These are phyloP conservation scores for Fusarium newnesense DNA, from an alignment of 2,329 filamentous ascomycete species.

Conservation along the genomic window DNA sequence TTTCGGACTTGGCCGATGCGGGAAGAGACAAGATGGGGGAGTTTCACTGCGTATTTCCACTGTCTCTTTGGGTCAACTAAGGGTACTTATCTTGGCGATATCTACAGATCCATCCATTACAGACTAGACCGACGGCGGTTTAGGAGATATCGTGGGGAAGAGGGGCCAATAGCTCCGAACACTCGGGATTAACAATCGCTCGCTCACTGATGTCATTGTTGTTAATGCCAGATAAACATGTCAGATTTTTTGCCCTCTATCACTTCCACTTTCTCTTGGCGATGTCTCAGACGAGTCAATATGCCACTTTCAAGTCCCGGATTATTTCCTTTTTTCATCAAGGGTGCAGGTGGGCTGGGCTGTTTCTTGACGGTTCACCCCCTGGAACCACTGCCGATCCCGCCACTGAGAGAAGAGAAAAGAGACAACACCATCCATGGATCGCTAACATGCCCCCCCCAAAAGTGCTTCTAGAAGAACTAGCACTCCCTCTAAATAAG, in stretches of 20 bases:
- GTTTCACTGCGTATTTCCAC: background rate
- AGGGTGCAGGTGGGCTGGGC: background rate
- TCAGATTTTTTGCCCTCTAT: background rate
- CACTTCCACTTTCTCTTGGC: background rate
- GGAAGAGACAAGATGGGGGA: slow-evolving; percentile 24
- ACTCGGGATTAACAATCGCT: slow-evolving; percentile 17
- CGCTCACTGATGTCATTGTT: slow-evolving; percentile 9
- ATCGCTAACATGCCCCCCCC: background rate
- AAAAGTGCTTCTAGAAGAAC: slow-evolving; percentile 20
- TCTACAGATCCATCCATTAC: background rate
- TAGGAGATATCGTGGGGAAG: slow-evolving; percentile 15
- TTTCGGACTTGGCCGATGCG: slow-evolving; percentile 17
- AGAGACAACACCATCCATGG: slow-evolving; percentile 27
- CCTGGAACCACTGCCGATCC: background rate
- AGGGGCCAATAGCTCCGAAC: slow-evolving; percentile 26
- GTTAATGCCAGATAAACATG: background rate
- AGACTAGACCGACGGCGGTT: background rate
- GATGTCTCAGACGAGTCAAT: background rate
- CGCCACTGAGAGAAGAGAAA: slow-evolving; percentile 31
- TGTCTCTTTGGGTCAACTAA: background rate
- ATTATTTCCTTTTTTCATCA: background rate
- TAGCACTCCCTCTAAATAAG: background rate
- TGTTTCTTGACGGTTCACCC: background rate
- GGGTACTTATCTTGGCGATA: background rate
- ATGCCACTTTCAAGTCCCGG: background rate